Evolutionary conservation across 176 grass and related monocot species (phyloP).

Genomic region (Phoenix dactylifera): DNA sequence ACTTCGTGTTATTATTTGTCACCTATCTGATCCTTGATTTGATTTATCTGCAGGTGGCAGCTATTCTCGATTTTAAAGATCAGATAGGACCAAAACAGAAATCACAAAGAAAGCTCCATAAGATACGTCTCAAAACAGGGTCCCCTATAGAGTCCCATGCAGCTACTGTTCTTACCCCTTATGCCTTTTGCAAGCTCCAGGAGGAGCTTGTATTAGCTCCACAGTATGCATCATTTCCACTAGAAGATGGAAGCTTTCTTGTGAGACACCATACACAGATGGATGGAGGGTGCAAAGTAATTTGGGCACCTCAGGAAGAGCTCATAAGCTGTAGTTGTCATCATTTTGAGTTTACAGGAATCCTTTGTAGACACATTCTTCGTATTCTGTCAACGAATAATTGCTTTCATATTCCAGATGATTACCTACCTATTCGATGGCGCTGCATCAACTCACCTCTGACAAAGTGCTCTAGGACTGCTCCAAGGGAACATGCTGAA

Average conservation of each 20-base stretch:
- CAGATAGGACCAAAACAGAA: neutral
- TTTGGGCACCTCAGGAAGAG: neutral
- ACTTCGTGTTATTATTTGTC: too few species aligned
- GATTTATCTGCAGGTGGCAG: too few species aligned
- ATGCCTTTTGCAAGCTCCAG: neutral
- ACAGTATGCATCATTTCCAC: neutral
- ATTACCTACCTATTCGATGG: neutral
- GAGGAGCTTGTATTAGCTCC: neutral
- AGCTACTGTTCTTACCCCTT: neutral
- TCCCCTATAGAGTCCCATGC: neutral
- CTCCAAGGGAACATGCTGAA: too few species aligned
- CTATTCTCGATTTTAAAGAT: neutral
- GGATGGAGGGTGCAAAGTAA: neutral
- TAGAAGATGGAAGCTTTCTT: slow-evolving; percentile 1
- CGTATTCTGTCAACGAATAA: neutral
- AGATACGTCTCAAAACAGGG: neutral
- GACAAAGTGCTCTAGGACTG: too few species aligned
- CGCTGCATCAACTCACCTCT: neutral
- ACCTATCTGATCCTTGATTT: too few species aligned
- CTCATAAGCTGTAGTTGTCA: neutral
- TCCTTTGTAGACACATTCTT: neutral
- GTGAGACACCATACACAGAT: neutral
- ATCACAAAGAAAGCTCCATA: neutral
- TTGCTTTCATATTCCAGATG: neutral
- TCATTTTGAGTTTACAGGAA: neutral